Evolutionary conservation across 345 rosid genomes (phyloP), one percentile per base, ranked within the genome.

Genomic region (Capsella bursapastoris): DNA sequence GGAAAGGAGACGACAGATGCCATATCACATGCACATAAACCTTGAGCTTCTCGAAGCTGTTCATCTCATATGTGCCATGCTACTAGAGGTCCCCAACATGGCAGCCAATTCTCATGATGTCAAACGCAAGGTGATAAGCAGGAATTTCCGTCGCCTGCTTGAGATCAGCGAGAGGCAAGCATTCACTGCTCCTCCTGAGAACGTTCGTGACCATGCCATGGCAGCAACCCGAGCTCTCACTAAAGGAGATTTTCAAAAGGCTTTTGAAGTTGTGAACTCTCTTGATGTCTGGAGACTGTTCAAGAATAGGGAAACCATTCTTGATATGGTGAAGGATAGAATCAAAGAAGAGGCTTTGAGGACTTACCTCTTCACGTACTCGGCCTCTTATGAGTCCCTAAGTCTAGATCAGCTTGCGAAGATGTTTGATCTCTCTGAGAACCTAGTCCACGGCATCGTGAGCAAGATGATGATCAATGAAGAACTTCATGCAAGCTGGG

Each of bases 11-110:
- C 88, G 91, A 22, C 96, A 91, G 74, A 91, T 93, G 97, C 98
- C 97, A 16, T 91, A 91, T 65, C 98, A 91, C 75, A 91, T 93
- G 98, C 97, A 93, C 88, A 89, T 93, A 57, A 93, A 91, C 82
- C 96, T 91, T n/a, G 98, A 93, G 82, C 92, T 89, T 53, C 85
- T 93, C 15, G 97, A 93, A 72, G 93, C 97, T 56, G 93, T 89
- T 57, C 97, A 93, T 80, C 87, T 93, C 58, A 87, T 84, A 13
- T 86, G 94, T 70, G 96, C 98, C 44, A 91, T 93, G 97, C 91
- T 93, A 15, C 89, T 93, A 38, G 98, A 93, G 80, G 97, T 93
- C 62, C 93, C 98, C 9, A 86, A 85, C 87, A 89, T 90, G 89
- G 96, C 97, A 57, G 97, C 94, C 62, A 86, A 83, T 76, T 81